Percentiles rank a stretch among this genome's conserved stretches.
Conservation (phyloP, 2,329 filamentous ascomycete species). For the Ceratocystiopsis sp. region DNA sequence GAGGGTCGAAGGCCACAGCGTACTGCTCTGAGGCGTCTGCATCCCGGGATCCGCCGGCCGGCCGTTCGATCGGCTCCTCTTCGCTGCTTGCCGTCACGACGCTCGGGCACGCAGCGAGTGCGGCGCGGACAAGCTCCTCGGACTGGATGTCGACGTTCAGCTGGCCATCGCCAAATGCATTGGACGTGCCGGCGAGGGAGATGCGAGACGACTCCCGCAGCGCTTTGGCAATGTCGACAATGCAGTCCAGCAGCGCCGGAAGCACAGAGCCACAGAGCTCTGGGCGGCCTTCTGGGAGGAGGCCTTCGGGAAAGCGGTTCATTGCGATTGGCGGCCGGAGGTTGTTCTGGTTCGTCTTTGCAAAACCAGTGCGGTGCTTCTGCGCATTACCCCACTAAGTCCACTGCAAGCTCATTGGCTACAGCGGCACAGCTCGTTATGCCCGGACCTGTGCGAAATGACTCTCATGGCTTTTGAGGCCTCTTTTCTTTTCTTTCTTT, state of each 20-base stretch:
- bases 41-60: constrained; percentile 7
- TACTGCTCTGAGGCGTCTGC: constrained; percentile 24
- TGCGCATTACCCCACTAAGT: too few relatives aligned
- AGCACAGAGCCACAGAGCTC: constrained; percentile 27
- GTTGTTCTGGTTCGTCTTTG: too few relatives aligned
- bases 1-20: constrained; percentile 44
- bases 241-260: constrained; percentile 27
- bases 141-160: constrained; percentile 24
- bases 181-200: constrained; percentile 27
- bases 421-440: too few relatives aligned
- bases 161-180: constrained; percentile 34
- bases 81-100: constrained; percentile 39
- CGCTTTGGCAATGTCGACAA: constrained; percentile 26
- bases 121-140: constrained; percentile 29
- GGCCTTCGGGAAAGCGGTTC: too few relatives aligned
- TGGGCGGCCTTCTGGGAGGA: background rate
- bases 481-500: too few relatives aligned
- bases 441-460: too few relatives aligned
- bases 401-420: too few relatives aligned
- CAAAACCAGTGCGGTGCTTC: too few relatives aligned
- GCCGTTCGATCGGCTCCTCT: constrained; percentile 38
- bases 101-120: constrained; percentile 24
- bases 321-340: too few relatives aligned
- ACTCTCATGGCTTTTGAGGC: too few relatives aligned
- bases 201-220: constrained; percentile 29